phyloP scores from a whole-genome alignment of 2,329 filamentous ascomycete species.

The Acrocalymma vagum region DNA sequence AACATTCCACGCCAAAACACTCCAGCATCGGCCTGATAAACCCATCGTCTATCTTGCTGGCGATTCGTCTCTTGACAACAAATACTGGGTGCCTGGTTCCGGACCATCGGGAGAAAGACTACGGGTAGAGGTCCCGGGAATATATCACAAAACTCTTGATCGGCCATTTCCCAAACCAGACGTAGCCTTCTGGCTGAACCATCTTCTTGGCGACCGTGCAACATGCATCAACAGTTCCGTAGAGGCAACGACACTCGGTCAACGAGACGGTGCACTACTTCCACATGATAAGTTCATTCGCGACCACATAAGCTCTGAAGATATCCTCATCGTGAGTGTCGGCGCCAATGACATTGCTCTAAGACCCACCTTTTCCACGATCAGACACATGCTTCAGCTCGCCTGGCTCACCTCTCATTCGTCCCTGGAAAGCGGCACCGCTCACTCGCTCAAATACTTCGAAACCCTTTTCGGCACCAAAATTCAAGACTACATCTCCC shows the following conservation, averaged over 20 bases:
- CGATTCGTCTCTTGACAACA: constrained; percentile 51
- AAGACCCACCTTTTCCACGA: constrained; percentile 33
- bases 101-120: constrained; percentile 18
- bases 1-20: constrained; percentile 31
- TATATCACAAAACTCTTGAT: constrained; percentile 37
- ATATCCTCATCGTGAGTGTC: constrained; percentile 46
- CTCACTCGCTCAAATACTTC: constrained; percentile 41
- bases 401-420: constrained; percentile 36
- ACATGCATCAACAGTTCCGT: constrained; percentile 47
- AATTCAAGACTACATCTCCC: constrained; percentile 35
- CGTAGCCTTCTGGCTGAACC: constrained; percentile 49
- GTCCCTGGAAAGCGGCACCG: constrained; percentile 31
- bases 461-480: constrained; percentile 37
- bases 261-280: constrained; percentile 36
- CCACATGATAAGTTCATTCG: constrained; percentile 46
- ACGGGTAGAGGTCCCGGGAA: constrained; percentile 27
- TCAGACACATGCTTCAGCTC: constrained; percentile 41
- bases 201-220: constrained; percentile 35
- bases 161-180: constrained; percentile 38
- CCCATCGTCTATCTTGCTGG: constrained; percentile 48
- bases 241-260: constrained; percentile 43
- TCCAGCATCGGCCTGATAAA: constrained; percentile 28
- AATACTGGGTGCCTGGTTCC: constrained; percentile 40
- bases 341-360: constrained; percentile 48
- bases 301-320: constrained; percentile 37